Evolutionary conservation across 2,329 filamentous ascomycete species (phyloP).

Genomic region (Hymenotorrendiella dingleyae): DNA sequence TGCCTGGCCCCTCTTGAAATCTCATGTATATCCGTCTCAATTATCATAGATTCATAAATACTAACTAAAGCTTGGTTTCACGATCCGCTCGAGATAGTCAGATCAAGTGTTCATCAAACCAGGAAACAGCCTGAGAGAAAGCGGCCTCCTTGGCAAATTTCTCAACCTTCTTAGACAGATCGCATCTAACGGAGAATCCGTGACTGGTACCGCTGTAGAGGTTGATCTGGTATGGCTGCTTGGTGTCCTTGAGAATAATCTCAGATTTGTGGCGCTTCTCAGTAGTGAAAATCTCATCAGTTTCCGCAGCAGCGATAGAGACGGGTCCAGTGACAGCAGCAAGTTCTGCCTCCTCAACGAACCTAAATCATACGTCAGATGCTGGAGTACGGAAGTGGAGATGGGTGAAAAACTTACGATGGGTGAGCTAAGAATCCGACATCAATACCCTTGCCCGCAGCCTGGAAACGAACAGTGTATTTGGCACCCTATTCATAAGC

Average conservation of each 20-base stretch:
- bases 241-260: slow-evolving; percentile 51
- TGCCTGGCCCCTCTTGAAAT: no score
- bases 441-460: slow-evolving; percentile 52
- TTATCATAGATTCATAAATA: no score
- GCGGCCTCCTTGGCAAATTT: slow-evolving; percentile 76
- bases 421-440: slow-evolving; percentile 73
- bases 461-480: slow-evolving; percentile 64
- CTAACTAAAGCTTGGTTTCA: no score
- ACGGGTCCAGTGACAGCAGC: slow-evolving; percentile 59
- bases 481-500: slow-evolving; percentile 48
- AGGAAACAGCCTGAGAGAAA: slow-evolving; percentile 69
- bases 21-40: no score
- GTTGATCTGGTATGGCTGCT: slow-evolving; percentile 60
- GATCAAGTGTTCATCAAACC: slow-evolving; percentile 62
- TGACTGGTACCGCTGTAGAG: slow-evolving; percentile 67
- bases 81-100: slow-evolving; percentile 12
- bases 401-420: slow-evolving; percentile 34
- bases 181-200: slow-evolving; percentile 66
- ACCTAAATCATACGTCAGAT: slow-evolving; percentile 31
- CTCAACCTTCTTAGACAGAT: slow-evolving; percentile 49
- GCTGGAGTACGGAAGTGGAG: not conserved
- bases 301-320: slow-evolving; percentile 53
- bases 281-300: slow-evolving; percentile 58
- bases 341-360: slow-evolving; percentile 63
- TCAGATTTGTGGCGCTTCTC: slow-evolving; percentile 61